Evolutionary conservation across 2,329 filamentous ascomycete genomes (phyloP).

Genomic region (Zymoseptoria ardabiliae): DNA sequence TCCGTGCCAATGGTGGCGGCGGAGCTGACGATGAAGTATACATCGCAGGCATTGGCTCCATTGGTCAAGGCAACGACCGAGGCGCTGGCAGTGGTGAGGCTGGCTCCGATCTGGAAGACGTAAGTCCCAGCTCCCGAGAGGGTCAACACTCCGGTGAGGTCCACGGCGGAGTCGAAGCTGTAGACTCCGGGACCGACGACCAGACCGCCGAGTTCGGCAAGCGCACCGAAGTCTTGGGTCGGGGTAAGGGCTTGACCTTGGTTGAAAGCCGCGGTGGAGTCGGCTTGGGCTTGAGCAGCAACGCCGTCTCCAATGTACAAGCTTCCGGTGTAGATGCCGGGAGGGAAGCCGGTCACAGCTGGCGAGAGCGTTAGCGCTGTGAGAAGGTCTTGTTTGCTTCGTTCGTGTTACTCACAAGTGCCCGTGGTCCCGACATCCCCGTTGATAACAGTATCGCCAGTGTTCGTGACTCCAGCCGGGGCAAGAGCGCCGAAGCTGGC

Average conservation of each 20-base stretch:
- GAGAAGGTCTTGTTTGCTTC: not conserved
- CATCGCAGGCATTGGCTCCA: conserved; percentile 6
- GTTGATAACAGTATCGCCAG: not conserved
- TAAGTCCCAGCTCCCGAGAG: conserved; percentile 2
- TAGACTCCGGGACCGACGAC: conserved; percentile 5
- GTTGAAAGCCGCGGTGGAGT: conserved; percentile 1
- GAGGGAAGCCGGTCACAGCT: conserved; percentile 6
- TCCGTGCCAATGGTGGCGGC: conserved; percentile 4
- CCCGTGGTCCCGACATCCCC: not conserved
- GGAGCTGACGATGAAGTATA: conserved; percentile 5
- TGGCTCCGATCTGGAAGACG: conserved; percentile 7
- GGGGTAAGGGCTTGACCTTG: not conserved
- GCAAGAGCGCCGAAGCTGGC: not conserved
- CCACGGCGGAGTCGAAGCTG: conserved; percentile 3
- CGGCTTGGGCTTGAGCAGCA: conserved; percentile 4
- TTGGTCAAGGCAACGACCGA: conserved; percentile 6
- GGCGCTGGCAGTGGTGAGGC: conserved; percentile 4
- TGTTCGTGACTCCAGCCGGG: not conserved
- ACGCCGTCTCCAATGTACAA: conserved; percentile 1
- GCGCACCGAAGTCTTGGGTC: not conserved
- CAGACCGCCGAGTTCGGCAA: conserved; percentile 3
- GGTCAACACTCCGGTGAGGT: conserved; percentile 3
- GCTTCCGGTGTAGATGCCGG: not conserved
- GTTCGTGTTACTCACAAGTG: not conserved
- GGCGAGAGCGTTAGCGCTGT: not conserved